Base-by-base conservation (phyloP, 106 monocot species). In the Dioscorea zingiberensis region DNA sequence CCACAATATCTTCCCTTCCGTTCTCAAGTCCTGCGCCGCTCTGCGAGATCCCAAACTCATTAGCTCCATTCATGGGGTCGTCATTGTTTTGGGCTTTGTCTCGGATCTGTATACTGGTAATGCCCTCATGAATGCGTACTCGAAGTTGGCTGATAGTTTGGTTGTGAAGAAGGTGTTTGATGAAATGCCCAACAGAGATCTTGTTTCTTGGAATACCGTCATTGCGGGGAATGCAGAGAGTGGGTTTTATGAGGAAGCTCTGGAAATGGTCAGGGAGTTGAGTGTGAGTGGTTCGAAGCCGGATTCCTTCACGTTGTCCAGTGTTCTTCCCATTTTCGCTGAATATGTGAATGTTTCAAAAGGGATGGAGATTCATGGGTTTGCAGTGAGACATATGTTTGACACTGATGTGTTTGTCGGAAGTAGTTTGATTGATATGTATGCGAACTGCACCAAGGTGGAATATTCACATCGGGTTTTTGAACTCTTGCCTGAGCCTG, bases 401-500 rank as follows among this genome's bases (percentile, higher is more conserved):
- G 75, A 69, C 54, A 47, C 61, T 1, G 90, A 91, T 69, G 71
- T 83, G 16, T 91, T 85, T 58, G 69, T 94, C 10, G 87, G 79
- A 2, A 87, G 90, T 30, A 87, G 91, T 47, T 82, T 91, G 71
- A 83, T 94, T 25, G 87, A 94, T 63, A 86, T 87, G 84, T 94
- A 94, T 54, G 86, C 82, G n/a, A 94, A 91, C 25, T 91, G 87
- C 66, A 78, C 77, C 1, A 60, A 60, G 18, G 58, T 79, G 9
- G 75, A 87, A 27, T 81, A 82, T 57, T 87, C 84, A 0, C 59
- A 49, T 30, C 58, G 60, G 2, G 85, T 94, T 11, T 90, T 94
- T 47, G 46, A 64, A 51, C 46, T 21, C 3, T 54, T 85, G 3
- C 69, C 83, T 1, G 13, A 62, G 3, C 80, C 73, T 11, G 90